These are phyloP conservation scores for Neurospora sp. DNA, from an alignment of 2,329 filamentous ascomycete species.

Conservation along the genomic window DNA sequence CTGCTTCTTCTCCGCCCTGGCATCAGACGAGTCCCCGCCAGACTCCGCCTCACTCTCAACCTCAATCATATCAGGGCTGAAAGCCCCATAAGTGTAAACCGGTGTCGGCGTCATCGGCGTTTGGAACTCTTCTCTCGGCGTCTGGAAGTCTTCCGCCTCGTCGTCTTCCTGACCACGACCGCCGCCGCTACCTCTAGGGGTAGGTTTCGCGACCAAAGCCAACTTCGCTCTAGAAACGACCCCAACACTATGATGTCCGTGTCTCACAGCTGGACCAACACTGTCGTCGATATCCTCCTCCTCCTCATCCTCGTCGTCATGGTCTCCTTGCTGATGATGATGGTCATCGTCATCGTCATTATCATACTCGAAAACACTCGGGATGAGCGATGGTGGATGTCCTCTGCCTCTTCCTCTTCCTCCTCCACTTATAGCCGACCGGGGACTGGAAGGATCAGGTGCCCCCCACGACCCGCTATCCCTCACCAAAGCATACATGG, in stretches of 20 bases:
- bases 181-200: neutral
- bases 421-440: neutral
- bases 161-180: neutral
- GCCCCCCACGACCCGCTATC: slow-evolving; percentile 24
- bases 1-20: slow-evolving; percentile 16
- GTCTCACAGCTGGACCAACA: neutral
- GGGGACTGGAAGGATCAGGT: slow-evolving; percentile 12
- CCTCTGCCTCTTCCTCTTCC: slow-evolving; percentile 12
- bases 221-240: neutral
- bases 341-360: slow-evolving; percentile 28
- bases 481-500: slow-evolving; percentile 29
- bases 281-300: neutral
- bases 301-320: slow-evolving; percentile 9
- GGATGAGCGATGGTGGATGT: slow-evolving; percentile 8
- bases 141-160: slow-evolving; percentile 39
- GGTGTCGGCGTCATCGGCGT: slow-evolving; percentile 13
- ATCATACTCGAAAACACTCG: slow-evolving; percentile 21
- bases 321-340: slow-evolving; percentile 4
- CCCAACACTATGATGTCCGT: neutral
- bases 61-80: slow-evolving; percentile 24
- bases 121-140: slow-evolving; percentile 36
- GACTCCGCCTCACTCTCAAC: slow-evolving; percentile 18
- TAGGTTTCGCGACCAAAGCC: neutral
- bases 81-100: slow-evolving; percentile 27
- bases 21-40: slow-evolving; percentile 13